Percentiles rank a stretch among this genome's conserved stretches.
phyloP scores from a whole-genome alignment of 1,284 basidiomycete species.

The Tilletia indica region DNA sequence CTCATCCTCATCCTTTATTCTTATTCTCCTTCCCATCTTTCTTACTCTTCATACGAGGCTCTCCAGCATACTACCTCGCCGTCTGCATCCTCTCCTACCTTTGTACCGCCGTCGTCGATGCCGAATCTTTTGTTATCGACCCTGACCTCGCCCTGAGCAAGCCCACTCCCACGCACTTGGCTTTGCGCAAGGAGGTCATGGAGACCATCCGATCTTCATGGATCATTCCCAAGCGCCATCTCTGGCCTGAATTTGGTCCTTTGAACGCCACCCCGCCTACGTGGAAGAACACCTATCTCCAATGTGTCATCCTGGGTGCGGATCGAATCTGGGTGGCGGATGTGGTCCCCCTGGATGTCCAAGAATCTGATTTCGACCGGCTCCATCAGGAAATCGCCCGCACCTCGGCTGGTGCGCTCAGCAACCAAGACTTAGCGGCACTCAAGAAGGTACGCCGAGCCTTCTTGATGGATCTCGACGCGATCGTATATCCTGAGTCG shows the following conservation, averaged over 20 bases:
- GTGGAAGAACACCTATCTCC: constrained; percentile 29
- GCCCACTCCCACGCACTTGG: background rate
- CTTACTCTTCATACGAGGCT: too few relatives aligned
- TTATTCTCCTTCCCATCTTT: too few relatives aligned
- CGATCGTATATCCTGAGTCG: background rate
- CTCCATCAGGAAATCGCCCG: constrained; percentile 27
- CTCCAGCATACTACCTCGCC: background rate
- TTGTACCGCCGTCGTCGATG: background rate
- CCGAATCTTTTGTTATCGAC: background rate
- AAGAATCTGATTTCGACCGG: constrained; percentile 28
- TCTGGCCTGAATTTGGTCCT: constrained; percentile 5
- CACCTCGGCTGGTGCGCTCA: background rate
- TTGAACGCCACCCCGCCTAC: background rate
- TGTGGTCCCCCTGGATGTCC: constrained; percentile 36
- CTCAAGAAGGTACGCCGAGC: background rate
- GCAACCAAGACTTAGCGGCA: background rate
- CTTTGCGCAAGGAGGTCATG: background rate
- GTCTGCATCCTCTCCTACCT: background rate
- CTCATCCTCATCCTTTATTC: too few relatives aligned
- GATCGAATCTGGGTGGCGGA: constrained; percentile 49
- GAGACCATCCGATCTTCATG: background rate
- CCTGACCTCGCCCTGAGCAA: background rate
- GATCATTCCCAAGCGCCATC: background rate
- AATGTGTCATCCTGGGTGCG: constrained; percentile 37
- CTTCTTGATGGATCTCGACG: constrained; percentile 2